Conservation (phyloP, 2,329 filamentous ascomycete genomes). For the Botrytis elliptica region DNA sequence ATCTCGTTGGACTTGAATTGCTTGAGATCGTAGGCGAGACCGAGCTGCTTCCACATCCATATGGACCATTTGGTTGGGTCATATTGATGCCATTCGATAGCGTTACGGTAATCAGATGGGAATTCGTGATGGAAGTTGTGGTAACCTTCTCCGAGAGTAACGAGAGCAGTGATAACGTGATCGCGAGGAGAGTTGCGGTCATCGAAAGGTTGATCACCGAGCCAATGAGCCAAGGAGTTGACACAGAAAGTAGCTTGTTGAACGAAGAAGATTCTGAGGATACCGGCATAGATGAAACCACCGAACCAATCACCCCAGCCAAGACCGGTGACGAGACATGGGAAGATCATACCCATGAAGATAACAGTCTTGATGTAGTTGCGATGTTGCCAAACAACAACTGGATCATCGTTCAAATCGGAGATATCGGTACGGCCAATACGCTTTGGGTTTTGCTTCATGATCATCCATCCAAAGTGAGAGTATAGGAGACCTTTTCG, state of each 20-base stretch:
- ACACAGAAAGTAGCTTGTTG: conserved; percentile 93
- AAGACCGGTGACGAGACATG: conserved; percentile 71
- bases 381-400: conserved; percentile 85
- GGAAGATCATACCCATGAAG: conserved; percentile 74
- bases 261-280: conserved; percentile 84
- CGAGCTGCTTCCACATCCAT: conserved; percentile 79
- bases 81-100: conserved; percentile 88
- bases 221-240: conserved; percentile 88
- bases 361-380: conserved; percentile 80
- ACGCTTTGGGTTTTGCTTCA: conserved; percentile 90
- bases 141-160: conserved; percentile 85
- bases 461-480: conserved; percentile 86
- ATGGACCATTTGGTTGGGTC: conserved; percentile 91
- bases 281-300: conserved; percentile 81
- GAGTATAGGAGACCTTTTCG: conserved; percentile 84
- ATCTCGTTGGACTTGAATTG: conserved; percentile 91
- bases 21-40: conserved; percentile 83
- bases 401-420: conserved; percentile 80
- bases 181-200: conserved; percentile 90
- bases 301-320: conserved; percentile 80
- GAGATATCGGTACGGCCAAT: conserved; percentile 86
- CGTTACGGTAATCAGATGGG: conserved; percentile 89
- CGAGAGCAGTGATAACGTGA: conserved; percentile 80
- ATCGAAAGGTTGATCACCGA: conserved; percentile 88
- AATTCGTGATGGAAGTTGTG: conserved; percentile 98